These are phyloP conservation scores for Raffaelea arxii DNA, from an alignment of 2,329 filamentous ascomycete species.

Conservation along the genomic window DNA sequence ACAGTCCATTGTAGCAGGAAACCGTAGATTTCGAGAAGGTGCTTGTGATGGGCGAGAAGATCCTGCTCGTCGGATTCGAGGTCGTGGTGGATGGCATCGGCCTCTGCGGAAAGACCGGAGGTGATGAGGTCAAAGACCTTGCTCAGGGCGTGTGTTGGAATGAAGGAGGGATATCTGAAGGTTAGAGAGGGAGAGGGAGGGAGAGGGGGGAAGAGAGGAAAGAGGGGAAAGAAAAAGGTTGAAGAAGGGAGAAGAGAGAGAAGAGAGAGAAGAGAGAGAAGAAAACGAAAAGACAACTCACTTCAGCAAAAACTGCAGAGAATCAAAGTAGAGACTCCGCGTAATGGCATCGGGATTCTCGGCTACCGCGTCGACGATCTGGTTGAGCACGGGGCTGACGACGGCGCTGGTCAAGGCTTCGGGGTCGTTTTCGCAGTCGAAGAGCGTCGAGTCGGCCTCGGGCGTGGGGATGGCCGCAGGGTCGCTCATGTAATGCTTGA, in stretches of 20 bases:
- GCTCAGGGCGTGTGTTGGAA: conserved; percentile 75
- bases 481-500: conserved; percentile 95
- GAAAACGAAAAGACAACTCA: conserved; percentile 63
- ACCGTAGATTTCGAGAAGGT: conserved; percentile 84
- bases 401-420: conserved; percentile 69
- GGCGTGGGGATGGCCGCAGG: conserved; percentile 72
- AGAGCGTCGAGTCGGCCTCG: conserved; percentile 72
- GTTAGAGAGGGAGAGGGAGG: too few species aligned
- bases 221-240: conserved; percentile 18
- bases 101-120: conserved; percentile 75
- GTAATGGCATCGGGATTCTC: conserved; percentile 85
- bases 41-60: conserved; percentile 75
- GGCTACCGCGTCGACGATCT: conserved; percentile 84
- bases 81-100: conserved; percentile 75
- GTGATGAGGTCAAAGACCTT: conserved; percentile 88
- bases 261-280: conserved; percentile 17
- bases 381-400: conserved; percentile 79
- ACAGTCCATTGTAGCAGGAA: conserved; percentile 95
- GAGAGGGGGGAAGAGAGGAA: too few species aligned
- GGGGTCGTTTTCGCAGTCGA: conserved; percentile 88
- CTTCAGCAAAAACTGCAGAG: conserved; percentile 93
- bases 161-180: conserved; percentile 65
- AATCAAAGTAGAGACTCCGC: conserved; percentile 74
- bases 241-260: neutral
- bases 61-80: conserved; percentile 90